A percentile compares a stretch with the other conserved stretches of the same genome.
phyloP scores from a whole-genome alignment of 2,329 filamentous ascomycete species.

The Talaromyces amestolkiae region DNA sequence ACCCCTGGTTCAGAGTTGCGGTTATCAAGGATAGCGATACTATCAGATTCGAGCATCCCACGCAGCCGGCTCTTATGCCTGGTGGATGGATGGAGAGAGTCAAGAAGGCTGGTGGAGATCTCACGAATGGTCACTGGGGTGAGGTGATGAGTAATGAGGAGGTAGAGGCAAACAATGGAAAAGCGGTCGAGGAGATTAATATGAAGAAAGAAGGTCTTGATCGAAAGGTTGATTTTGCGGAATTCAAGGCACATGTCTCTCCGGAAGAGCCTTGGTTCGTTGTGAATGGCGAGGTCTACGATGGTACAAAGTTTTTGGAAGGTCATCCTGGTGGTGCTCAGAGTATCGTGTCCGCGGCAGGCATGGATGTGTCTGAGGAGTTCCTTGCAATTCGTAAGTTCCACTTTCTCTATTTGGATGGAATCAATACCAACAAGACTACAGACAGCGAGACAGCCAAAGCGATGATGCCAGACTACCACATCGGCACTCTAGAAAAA shows the following conservation, averaged over 20 bases:
- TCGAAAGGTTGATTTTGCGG: constrained; percentile 64
- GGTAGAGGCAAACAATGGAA: constrained; percentile 38
- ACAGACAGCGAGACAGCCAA: constrained; percentile 91
- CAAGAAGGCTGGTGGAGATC: constrained; percentile 76
- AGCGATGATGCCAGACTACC: constrained; percentile 80
- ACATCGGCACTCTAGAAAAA: constrained; percentile 74
- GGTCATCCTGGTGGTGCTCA: constrained; percentile 82
- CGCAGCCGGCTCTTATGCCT: constrained; percentile 70
- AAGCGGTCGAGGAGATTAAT: constrained; percentile 64
- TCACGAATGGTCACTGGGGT: constrained; percentile 82
- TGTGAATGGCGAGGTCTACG: constrained; percentile 82
- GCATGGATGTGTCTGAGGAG: constrained; percentile 78
- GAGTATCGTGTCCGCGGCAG: constrained; percentile 80
- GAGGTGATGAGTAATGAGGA: constrained; percentile 56
- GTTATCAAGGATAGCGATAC: constrained; percentile 65
- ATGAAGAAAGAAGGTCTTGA: constrained; percentile 71
- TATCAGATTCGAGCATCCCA: constrained; percentile 83
- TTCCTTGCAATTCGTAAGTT: constrained; percentile 84
- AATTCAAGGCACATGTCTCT: constrained; percentile 66
- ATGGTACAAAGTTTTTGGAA: constrained; percentile 76
- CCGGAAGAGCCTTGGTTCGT: constrained; percentile 79
- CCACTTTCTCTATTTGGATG: background rate
- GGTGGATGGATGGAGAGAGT: constrained; percentile 93
- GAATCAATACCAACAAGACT: background rate
- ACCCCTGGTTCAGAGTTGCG: constrained; percentile 83